A percentile compares a stretch with the other conserved stretches of the same genome.
These are phyloP conservation scores for Holtermannia corniformis DNA, from an alignment of 768 basidiomycete genomes.

Conservation along the genomic window DNA sequence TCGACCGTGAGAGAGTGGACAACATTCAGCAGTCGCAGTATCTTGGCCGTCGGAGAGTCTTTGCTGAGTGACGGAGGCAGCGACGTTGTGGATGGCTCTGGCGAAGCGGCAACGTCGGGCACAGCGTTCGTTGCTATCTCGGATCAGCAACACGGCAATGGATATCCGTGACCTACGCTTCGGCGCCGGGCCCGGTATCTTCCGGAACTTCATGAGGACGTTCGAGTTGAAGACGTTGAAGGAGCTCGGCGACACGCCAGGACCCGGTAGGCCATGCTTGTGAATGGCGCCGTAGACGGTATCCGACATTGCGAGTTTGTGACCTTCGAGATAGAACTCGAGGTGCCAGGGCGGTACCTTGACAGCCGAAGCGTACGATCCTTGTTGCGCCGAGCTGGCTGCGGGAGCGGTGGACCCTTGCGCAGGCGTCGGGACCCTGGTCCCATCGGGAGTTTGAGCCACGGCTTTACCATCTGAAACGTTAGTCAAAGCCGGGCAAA, in stretches of 20 bases:
- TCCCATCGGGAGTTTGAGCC: slow-evolving; percentile 94
- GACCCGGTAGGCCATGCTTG: slow-evolving; percentile 8
- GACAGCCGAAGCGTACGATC: slow-evolving; percentile 86
- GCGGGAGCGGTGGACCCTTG: slow-evolving; percentile 43
- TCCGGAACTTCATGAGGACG: slow-evolving; percentile 83
- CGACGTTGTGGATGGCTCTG: slow-evolving; percentile 29
- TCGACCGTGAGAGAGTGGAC: slow-evolving; percentile 70
- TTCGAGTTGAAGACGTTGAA: slow-evolving; percentile 65
- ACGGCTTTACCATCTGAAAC: slow-evolving; percentile 74
- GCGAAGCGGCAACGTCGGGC: slow-evolving; percentile 21
- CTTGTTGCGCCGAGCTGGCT: slow-evolving; percentile 14
- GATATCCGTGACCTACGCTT: slow-evolving; percentile 8
- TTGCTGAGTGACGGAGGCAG: slow-evolving; percentile 68
- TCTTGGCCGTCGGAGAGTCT: slow-evolving; percentile 77
- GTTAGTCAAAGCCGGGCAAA: background rate
- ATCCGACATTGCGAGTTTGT: slow-evolving; percentile 68
- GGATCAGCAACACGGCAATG: slow-evolving; percentile 46
- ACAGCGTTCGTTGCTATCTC: slow-evolving; percentile 40
- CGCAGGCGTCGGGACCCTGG: slow-evolving; percentile 80
- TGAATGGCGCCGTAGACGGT: slow-evolving; percentile 97
- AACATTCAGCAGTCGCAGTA: slow-evolving; percentile 78
- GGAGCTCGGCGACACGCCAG: slow-evolving; percentile 4
- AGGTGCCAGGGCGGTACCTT: slow-evolving; percentile 96
- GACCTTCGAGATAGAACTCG: slow-evolving; percentile 88
- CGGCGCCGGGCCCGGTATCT: slow-evolving; percentile 72